Base-by-base conservation (phyloP, 2,329 filamentous ascomycete species). In the Tolypocladium guangdongense region DNA sequence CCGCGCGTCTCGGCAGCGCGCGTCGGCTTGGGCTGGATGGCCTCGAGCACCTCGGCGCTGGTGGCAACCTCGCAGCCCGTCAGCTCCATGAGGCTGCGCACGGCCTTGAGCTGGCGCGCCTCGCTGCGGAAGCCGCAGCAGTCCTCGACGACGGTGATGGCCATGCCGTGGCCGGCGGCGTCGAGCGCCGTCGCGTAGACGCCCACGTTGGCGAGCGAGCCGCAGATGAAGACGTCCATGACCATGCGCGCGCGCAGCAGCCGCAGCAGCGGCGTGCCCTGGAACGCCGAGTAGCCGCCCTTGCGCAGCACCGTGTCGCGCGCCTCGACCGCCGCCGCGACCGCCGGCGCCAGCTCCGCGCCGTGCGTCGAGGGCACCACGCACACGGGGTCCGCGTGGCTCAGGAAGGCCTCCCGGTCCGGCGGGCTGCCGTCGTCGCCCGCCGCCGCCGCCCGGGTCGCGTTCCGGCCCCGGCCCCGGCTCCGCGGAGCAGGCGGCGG, bases 131-230 rank as follows among this genome's bases (percentile, higher is more conserved):
- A 96, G 12, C 90, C 91, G 53, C 95, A 82, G 67, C 91, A 96
- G 66, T 97, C 90, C 51, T 93, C 85, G 39, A 97, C 74, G 14
- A 97, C 74, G 6, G 87, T 93, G 63, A 96, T 89, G n/a, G 82
- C 77, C 63, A 95, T 84, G 5, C 91, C 93, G 67, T 96, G 87
- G 22, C 87, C 82, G 2, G 89, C 91, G 12, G 92, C 93, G 64
- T 96, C 93, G 57, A 95, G 77, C 4, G 90, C 90, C 1, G 92
- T 96, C 8, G 93, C 92, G 65, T 93, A 90, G 48, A 97, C 84
- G 35, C 90, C 91, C 37, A 95, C 75, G 63, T 97, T 96, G 45
- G 86, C 88, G 49, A 95, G 78, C 46, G 87, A 86, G 24, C 93
- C 93, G 63, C 88, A 95, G 27, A 97, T 81, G 68, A 88, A 96